phyloP scores from a whole-genome alignment of 1,284 basidiomycete species.

The Cryptococcus sp. region DNA sequence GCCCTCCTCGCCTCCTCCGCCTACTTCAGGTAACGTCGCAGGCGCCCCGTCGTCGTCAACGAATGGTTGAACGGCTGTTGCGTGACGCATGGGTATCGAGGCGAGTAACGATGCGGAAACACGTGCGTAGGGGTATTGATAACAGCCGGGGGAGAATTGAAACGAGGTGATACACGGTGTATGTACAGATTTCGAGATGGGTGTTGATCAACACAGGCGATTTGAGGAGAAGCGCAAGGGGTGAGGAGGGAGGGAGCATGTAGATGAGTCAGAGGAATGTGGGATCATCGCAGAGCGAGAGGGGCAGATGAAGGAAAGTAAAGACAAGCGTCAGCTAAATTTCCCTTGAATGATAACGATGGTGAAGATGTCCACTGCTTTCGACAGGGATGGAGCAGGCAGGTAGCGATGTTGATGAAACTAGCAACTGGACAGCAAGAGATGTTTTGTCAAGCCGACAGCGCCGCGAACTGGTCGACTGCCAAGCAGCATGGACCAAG shows the following conservation, averaged over 20 bases:
- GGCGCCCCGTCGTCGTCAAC: slow-evolving; percentile 55
- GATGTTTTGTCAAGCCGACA: no score
- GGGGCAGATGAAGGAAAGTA: background rate
- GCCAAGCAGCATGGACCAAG: no score
- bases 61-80: slow-evolving; percentile 34
- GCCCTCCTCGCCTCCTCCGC: slow-evolving; percentile 75
- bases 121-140: background rate
- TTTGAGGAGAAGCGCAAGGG: background rate
- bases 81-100: background rate
- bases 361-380: no score
- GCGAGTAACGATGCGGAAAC: background rate
- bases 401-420: no score
- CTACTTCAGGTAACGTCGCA: slow-evolving; percentile 69
- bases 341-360: background rate
- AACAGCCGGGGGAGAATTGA: no score
- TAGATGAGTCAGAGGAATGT: background rate
- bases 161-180: background rate
- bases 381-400: no score
- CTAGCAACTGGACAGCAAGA: no score
- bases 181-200: no score
- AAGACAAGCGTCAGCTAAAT: slow-evolving; percentile 10
- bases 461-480: no score
- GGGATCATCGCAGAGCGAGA: background rate
- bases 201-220: no score
- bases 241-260: background rate